Evolutionary conservation across 2,329 filamentous ascomycete species (phyloP).

Genomic region (Fusarium chuoi): DNA sequence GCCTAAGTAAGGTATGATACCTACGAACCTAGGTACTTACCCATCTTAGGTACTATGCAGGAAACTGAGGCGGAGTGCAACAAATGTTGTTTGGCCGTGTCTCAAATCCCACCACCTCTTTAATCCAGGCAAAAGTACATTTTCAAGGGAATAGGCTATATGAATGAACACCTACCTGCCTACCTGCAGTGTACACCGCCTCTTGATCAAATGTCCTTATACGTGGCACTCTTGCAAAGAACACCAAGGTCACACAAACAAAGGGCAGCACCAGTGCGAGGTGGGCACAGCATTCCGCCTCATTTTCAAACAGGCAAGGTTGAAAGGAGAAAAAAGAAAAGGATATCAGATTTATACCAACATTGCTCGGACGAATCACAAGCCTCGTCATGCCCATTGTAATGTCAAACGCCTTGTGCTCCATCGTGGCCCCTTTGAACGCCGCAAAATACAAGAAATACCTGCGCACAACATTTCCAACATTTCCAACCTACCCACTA

Average conservation of each 20-base stretch:
- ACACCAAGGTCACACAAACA: not conserved
- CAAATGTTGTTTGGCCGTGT: not conserved
- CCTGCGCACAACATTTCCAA: not conserved
- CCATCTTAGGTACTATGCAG: not conserved
- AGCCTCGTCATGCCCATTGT: not conserved
- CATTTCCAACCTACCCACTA: not conserved
- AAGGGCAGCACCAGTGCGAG: not conserved
- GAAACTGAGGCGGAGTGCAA: not conserved
- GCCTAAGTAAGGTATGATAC: not conserved
- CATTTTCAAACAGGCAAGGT: not conserved
- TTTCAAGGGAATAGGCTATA: not conserved
- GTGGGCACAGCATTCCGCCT: not conserved
- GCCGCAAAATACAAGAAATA: slow-evolving; percentile 12
- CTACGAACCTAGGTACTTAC: not conserved
- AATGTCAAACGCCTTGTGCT: slow-evolving; percentile 18
- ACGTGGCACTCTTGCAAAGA: slow-evolving; percentile 2
- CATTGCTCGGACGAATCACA: not conserved
- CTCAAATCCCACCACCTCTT: not conserved
- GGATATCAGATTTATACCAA: not conserved
- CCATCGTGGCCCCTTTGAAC: slow-evolving; percentile 14
- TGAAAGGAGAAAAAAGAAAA: not conserved
- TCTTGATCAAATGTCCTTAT: not conserved
- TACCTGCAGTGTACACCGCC: not conserved
- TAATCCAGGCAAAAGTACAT: not conserved
- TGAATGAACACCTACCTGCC: not conserved